phyloP scores from a whole-genome alignment of 2,329 filamentous ascomycete genomes.

The Fusarium tricinctum region DNA sequence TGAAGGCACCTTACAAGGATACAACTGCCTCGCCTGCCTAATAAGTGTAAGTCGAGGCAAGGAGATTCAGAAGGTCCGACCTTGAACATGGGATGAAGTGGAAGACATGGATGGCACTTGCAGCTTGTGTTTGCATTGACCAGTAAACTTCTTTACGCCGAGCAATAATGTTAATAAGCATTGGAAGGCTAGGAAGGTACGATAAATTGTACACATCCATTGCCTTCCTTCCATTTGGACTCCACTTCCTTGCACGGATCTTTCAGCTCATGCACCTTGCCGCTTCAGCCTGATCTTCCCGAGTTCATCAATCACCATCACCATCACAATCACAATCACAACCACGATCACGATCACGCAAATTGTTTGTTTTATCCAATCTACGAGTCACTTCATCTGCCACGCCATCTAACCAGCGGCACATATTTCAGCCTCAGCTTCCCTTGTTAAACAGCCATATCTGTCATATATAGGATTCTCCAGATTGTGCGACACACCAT shows the following conservation, averaged over 20 bases:
- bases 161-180: no score
- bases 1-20: neutral
- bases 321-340: no score
- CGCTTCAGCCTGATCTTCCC: constrained; percentile 7
- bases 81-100: neutral
- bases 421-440: neutral
- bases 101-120: constrained; percentile 1
- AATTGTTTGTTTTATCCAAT: neutral
- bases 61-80: neutral
- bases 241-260: neutral
- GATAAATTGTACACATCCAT: neutral
- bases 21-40: neutral
- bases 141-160: neutral
- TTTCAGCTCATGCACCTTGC: constrained; percentile 28
- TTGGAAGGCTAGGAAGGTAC: no score
- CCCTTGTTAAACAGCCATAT: neutral
- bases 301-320: neutral
- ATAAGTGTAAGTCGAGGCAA: neutral
- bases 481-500: neutral
- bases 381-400: neutral
- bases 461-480: neutral
- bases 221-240: constrained; percentile 2
- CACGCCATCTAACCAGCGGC: neutral
- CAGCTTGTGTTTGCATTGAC: neutral
- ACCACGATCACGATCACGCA: neutral